Conservation (phyloP, 305 asterid species). For the Fraxinus ornus region DNA sequence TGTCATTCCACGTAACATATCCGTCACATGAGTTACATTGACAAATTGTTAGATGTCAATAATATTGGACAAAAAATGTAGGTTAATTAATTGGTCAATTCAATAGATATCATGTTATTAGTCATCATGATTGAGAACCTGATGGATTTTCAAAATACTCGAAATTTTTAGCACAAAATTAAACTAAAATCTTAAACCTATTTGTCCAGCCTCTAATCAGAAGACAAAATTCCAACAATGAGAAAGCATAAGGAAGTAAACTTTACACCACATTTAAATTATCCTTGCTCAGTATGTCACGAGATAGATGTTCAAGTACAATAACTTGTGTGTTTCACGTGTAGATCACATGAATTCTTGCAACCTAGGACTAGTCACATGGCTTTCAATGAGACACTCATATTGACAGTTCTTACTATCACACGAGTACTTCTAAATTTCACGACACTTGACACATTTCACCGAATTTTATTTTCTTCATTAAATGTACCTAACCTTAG, state of each 20-base stretch:
- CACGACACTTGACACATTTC: not conserved
- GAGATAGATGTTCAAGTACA: not conserved
- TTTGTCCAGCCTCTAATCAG: too few relatives aligned
- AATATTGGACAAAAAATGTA: not conserved
- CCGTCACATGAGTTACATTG: not conserved
- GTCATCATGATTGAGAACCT: too few relatives aligned
- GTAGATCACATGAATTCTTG: not conserved
- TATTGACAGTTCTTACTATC: not conserved
- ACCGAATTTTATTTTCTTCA: not conserved
- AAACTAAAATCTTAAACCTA: too few relatives aligned
- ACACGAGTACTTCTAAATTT: not conserved
- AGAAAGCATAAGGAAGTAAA: not conserved
- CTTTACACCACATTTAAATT: not conserved
- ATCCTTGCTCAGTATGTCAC: not conserved
- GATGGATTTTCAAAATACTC: too few relatives aligned
- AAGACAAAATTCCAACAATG: too few relatives aligned
- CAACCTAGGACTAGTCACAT: constrained; percentile 18
- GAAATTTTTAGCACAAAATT: too few relatives aligned
- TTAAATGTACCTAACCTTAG: not conserved
- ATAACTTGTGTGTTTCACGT: not conserved
- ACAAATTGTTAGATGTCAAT: not conserved
- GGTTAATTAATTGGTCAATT: not conserved
- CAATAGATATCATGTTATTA: not conserved
- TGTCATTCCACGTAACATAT: too few relatives aligned
- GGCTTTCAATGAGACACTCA: not conserved